These are phyloP conservation scores for Paraleonurus japonicus DNA, from an alignment of 257 asterid species.

Conservation along the genomic window DNA sequence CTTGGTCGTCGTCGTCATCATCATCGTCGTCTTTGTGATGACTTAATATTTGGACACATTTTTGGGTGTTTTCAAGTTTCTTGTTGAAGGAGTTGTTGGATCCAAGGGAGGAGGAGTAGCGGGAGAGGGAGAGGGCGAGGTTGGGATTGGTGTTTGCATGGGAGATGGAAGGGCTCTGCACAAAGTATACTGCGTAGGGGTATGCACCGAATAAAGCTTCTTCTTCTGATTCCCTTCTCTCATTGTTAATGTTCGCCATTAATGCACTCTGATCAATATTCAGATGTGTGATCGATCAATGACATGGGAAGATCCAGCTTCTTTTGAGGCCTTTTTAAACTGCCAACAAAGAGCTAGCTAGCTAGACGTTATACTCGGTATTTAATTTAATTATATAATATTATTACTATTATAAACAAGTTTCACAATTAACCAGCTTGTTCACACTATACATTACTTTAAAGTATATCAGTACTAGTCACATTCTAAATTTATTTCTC, in stretches of 20 bases:
- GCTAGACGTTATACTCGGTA: no score
- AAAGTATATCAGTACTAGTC: no score
- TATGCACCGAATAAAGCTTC: slow-evolving; percentile 62
- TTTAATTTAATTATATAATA: no score
- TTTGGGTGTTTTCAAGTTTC: slow-evolving; percentile 7
- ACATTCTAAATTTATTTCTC: no score
- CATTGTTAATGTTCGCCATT: slow-evolving; percentile 23
- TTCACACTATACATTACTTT: no score
- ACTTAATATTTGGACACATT: not conserved
- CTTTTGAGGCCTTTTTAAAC: slow-evolving; percentile 33
- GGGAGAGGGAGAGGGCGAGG: slow-evolving; percentile 38
- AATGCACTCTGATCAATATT: no score
- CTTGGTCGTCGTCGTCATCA: slow-evolving; percentile 6
- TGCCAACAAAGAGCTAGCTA: not conserved
- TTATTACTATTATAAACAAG: no score
- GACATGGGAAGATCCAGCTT: no score
- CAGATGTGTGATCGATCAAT: no score
- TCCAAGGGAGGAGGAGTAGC: slow-evolving; percentile 59
- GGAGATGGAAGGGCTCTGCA: slow-evolving; percentile 77
- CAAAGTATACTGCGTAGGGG: slow-evolving; percentile 58
- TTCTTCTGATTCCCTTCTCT: slow-evolving; percentile 52
- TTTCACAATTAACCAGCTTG: no score
- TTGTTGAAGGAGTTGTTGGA: slow-evolving; percentile 51
- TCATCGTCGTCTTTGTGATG: slow-evolving; percentile 12
- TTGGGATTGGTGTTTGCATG: no score